Evolutionary conservation across 2,329 filamentous ascomycete species (phyloP), one percentile per base, ranked within the genome.

Genomic region (Akanthomyces uredinophilus): DNA sequence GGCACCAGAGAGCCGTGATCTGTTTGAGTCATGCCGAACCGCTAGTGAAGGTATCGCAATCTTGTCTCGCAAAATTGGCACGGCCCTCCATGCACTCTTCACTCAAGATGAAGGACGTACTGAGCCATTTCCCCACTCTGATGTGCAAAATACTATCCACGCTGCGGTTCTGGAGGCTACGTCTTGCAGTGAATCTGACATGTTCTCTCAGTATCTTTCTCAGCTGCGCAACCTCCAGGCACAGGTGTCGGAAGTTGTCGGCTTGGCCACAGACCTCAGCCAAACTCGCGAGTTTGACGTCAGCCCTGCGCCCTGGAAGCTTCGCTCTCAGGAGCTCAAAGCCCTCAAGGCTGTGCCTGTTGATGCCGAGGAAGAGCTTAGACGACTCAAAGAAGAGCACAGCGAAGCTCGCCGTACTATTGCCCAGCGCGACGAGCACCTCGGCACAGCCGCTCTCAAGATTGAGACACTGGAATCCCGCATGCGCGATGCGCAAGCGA

Each of bases 381-480:
- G 89, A 7, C 86, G 88, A 22, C 80, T 96, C 62, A 91, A 88
- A 68, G 90, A 93, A 59, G 89, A 94, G 67, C 84, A 95, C 66
- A 86, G 88, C 66, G 91, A 94, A 70, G 87, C 89, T 22, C 88
- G 90, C 4, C 87, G 88, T 60, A 81, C 84, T 4, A 82, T 92
- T 62, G 86, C 88, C 1, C 83, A 88, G 65, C 87, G 88, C 65
- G 91, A 96, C 66, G 90, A 93, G 72, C 87, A 88, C 41, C 85
- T 96, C 58, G 92, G 96, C 73, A 94, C 96, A 63, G 84, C 91
- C 27, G 85, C 88, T n/a, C 89, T 97, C 67, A 93, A 95, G 74
- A 96, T 97, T 67, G 94, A 97, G 75, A 91, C 95, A 46, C 86
- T 98, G 43, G 91, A 96, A 73, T 90, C 91, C 8, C 84, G 91